phyloP scores from a whole-genome alignment of 192 early-diverging fungal species.

The Podila verticillata region DNA sequence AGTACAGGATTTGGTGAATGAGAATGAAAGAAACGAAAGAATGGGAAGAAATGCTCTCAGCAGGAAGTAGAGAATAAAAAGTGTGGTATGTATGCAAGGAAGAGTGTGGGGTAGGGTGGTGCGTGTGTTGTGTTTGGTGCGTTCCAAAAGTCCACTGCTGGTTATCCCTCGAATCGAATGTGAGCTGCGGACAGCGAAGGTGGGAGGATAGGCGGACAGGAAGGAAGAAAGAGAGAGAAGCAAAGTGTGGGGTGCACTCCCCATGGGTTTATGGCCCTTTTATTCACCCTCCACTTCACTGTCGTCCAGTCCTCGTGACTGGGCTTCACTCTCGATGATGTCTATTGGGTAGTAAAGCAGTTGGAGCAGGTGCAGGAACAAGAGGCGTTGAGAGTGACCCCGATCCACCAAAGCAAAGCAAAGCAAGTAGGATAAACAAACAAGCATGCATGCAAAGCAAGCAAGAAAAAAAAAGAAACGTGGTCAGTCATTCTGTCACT shows the following conservation, averaged over 20 bases:
- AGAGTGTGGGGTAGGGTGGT: no score
- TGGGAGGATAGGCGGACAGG: not conserved
- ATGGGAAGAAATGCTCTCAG: not conserved
- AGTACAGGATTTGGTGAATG: not conserved
- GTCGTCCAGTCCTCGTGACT: not conserved
- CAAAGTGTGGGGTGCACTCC: no score
- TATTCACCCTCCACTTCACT: no score
- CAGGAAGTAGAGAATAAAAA: constrained; percentile 7
- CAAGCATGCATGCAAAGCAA: no score
- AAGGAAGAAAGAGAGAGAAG: not conserved
- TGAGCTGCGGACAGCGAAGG: no score
- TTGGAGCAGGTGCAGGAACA: not conserved
- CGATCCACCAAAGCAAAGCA: not conserved
- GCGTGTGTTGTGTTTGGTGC: no score
- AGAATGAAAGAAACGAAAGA: not conserved
- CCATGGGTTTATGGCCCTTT: no score
- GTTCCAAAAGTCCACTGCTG: no score
- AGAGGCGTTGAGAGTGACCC: not conserved
- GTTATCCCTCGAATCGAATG: no score
- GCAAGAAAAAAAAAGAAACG: not conserved
- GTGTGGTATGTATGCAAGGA: not conserved
- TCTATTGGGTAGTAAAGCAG: not conserved
- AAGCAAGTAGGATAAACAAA: not conserved
- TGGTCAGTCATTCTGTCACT: not conserved
- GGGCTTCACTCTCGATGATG: not conserved